Conservation (phyloP, 257 asterid species). For the Capsicum pubescens region DNA sequence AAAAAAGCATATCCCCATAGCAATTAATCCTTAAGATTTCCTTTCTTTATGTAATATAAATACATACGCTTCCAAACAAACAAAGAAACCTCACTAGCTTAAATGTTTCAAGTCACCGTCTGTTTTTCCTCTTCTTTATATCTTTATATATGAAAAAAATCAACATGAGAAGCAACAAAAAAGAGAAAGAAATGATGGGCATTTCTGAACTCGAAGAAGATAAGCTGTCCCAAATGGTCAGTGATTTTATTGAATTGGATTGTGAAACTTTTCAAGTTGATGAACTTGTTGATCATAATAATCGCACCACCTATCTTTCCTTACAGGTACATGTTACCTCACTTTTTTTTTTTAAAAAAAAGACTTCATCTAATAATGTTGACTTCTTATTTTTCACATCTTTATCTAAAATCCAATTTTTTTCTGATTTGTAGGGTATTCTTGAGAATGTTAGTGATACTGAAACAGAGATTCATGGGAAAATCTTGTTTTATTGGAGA, state of each 20-base stretch:
- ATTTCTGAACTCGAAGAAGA: slow-evolving; percentile 36
- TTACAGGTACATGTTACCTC: slow-evolving; percentile 39
- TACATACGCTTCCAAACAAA: not conserved
- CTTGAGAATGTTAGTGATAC: slow-evolving; percentile 51
- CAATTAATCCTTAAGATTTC: slow-evolving; percentile 8
- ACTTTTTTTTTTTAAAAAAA: too few species aligned
- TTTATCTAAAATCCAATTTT: not conserved
- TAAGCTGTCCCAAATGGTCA: slow-evolving; percentile 40
- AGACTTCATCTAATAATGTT: not conserved
- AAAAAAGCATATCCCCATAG: not conserved
- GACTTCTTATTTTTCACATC: not conserved
- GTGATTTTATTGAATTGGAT: slow-evolving; percentile 40
- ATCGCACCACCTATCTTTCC: slow-evolving; percentile 38
- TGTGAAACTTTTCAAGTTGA: slow-evolving; percentile 30
- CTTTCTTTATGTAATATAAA: not conserved
- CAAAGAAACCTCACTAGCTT: not conserved
- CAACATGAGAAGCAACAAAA: slow-evolving; percentile 11
- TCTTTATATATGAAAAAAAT: not conserved
- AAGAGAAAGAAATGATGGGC: not conserved
- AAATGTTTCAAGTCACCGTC: not conserved
- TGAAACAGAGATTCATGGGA: slow-evolving; percentile 54
- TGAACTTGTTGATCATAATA: slow-evolving; percentile 31
- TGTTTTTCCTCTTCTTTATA: not conserved
- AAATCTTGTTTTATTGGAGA: slow-evolving; percentile 46
- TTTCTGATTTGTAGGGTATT: slow-evolving; percentile 45